A percentile compares a stretch with the other conserved stretches of the same genome.
Evolutionary conservation across 495 filamentous ascomycete species (phyloP).

Genomic region (Aspergillus nidulans): DNA sequence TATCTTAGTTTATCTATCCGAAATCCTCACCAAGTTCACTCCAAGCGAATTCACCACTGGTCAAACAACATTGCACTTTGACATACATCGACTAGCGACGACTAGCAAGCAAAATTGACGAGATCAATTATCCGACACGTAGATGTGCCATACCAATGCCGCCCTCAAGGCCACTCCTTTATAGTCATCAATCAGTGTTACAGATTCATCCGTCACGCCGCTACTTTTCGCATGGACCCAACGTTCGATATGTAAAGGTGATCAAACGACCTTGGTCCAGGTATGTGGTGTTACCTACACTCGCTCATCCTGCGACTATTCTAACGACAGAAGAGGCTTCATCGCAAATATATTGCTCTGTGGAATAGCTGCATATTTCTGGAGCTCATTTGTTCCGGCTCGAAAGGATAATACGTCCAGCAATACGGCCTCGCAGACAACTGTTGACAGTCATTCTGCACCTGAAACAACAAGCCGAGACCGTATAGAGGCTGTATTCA

Average conservation of each 20-base stretch:
- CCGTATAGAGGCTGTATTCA: slow-evolving; percentile 47
- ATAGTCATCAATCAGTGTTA: slow-evolving; percentile 24
- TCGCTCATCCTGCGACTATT: neutral
- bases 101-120: neutral
- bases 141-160: slow-evolving; percentile 34
- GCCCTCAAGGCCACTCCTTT: slow-evolving; percentile 30
- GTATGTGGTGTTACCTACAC: slow-evolving; percentile 17
- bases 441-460: slow-evolving; percentile 3
- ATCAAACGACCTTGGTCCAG: slow-evolving; percentile 39
- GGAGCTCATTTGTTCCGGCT: slow-evolving; percentile 35
- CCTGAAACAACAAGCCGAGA: neutral
- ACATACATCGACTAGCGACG: no score
- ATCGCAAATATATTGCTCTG: slow-evolving; percentile 30
- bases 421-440: neutral
- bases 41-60: neutral
- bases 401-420: slow-evolving; percentile 20
- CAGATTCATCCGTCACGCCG: slow-evolving; percentile 18
- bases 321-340: slow-evolving; percentile 26
- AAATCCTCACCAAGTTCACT: no score
- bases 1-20: no score
- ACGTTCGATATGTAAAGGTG: slow-evolving; percentile 31
- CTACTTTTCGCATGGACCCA: slow-evolving; percentile 14
- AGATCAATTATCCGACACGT: neutral
- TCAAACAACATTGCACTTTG: neutral
- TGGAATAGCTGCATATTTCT: slow-evolving; percentile 37